These are phyloP conservation scores for Luvunga scandens DNA, from an alignment of 345 rosid genomes.

Conservation along the genomic window DNA sequence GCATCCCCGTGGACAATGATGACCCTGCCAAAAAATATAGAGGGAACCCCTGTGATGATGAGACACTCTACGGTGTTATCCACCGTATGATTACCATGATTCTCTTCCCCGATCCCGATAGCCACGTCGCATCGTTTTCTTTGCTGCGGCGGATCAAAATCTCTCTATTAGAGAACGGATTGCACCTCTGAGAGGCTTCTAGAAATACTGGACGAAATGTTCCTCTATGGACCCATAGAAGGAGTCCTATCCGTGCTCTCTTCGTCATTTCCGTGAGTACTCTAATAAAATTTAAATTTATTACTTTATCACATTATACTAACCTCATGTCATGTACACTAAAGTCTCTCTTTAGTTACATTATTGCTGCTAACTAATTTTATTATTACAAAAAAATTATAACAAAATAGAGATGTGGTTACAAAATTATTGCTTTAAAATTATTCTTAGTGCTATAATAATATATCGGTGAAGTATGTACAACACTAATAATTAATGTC, in stretches of 20 bases:
- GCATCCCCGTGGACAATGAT: not conserved
- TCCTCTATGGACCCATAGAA: conserved; percentile 70
- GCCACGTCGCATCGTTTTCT: conserved; percentile 34
- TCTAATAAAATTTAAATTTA: not conserved
- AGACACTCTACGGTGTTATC: conserved; percentile 47
- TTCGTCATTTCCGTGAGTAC: conserved; percentile 73
- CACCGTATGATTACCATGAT: conserved; percentile 41
- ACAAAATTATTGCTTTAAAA: too few species aligned
- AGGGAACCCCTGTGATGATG: conserved; percentile 7
- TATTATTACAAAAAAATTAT: too few species aligned
- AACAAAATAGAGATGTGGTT: too few species aligned
- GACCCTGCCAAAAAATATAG: not conserved
- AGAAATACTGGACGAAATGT: conserved; percentile 40
- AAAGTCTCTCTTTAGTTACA: too few species aligned
- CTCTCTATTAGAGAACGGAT: conserved; percentile 45
- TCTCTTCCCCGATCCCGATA: conserved; percentile 42
- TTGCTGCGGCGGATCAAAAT: conserved; percentile 50
- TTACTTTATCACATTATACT: too few species aligned
- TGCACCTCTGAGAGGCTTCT: conserved; percentile 55
- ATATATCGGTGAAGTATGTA: too few species aligned
- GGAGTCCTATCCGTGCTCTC: conserved; percentile 73
- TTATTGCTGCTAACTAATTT: too few species aligned
- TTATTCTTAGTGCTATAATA: too few species aligned
- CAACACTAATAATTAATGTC: too few species aligned
- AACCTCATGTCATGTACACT: too few species aligned